Evolutionary conservation across 2,329 filamentous ascomycete genomes (phyloP).

Genomic region (Cladophialophora chaetospira): DNA sequence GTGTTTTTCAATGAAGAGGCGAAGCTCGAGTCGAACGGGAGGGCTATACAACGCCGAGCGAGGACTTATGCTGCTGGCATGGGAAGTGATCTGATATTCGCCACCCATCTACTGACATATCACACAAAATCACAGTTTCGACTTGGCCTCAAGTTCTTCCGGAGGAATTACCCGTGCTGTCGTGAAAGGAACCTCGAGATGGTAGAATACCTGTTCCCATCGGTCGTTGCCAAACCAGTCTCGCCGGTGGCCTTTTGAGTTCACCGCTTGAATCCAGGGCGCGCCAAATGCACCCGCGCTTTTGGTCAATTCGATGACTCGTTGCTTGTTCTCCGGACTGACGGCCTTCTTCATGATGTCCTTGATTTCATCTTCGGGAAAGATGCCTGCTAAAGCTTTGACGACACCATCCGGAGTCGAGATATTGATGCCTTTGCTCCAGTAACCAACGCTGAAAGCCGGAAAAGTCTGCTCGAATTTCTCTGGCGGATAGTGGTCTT

Average conservation of each 20-base stretch:
- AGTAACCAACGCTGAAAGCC: slow-evolving; percentile 24
- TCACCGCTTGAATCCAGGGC: slow-evolving; percentile 24
- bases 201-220: slow-evolving; percentile 26
- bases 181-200: slow-evolving; percentile 20
- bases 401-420: slow-evolving; percentile 20
- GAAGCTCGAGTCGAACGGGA: not conserved
- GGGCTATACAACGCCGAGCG: no score
- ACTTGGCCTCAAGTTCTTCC: slow-evolving; percentile 18
- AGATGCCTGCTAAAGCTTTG: slow-evolving; percentile 24
- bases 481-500: slow-evolving; percentile 27
- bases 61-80: no score
- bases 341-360: slow-evolving; percentile 27
- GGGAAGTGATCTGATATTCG: no score
- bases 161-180: slow-evolving; percentile 21
- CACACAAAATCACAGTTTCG: slow-evolving; percentile 13
- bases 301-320: slow-evolving; percentile 25
- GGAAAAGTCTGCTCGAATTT: slow-evolving; percentile 27
- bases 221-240: slow-evolving; percentile 29
- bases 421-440: slow-evolving; percentile 29
- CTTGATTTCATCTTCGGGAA: slow-evolving; percentile 24
- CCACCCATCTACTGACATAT: no score
- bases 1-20: not conserved
- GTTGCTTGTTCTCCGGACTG: slow-evolving; percentile 24
- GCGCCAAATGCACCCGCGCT: slow-evolving; percentile 24
- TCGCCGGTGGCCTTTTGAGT: slow-evolving; percentile 18